phyloP scores from a whole-genome alignment of 2,329 filamentous ascomycete genomes.

The Hypoxylon sp. region DNA sequence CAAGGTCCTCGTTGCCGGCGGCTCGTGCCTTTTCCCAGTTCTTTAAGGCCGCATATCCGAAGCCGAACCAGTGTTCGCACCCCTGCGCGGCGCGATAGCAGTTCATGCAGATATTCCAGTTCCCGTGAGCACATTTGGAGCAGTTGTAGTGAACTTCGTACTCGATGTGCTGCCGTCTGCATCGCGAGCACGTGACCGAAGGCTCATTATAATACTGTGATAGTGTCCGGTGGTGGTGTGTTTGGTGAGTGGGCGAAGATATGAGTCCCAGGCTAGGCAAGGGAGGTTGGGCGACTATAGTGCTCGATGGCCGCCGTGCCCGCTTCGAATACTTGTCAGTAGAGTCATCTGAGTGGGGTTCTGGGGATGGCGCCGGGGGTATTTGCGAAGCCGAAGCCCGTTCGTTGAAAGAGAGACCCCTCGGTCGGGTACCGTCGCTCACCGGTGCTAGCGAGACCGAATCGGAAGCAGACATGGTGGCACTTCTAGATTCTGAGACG shows the following conservation, averaged over 20 bases:
- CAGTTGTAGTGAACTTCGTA: constrained; percentile 90
- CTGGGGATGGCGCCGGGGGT: constrained; percentile 20
- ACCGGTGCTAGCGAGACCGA: constrained; percentile 31
- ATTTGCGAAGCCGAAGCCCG: constrained; percentile 42
- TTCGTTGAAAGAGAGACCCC: constrained; percentile 50
- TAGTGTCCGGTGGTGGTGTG: constrained; percentile 51
- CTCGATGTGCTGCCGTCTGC: constrained; percentile 76
- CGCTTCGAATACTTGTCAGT: constrained; percentile 35
- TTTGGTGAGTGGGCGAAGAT: constrained; percentile 40
- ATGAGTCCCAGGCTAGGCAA: constrained; percentile 44
- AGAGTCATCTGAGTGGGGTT: constrained; percentile 34
- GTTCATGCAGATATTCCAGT: constrained; percentile 79
- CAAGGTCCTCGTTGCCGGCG: constrained; percentile 50
- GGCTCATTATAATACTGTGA: constrained; percentile 72
- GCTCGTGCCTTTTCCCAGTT: constrained; percentile 67
- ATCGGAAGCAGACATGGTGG: constrained; percentile 46
- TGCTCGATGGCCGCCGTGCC: constrained; percentile 50
- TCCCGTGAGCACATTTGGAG: constrained; percentile 69
- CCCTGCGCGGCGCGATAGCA: constrained; percentile 82
- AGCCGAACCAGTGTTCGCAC: constrained; percentile 88
- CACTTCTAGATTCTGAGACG: constrained; percentile 54
- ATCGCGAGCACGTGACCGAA: constrained; percentile 75
- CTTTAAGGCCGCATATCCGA: constrained; percentile 74
- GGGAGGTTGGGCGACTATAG: constrained; percentile 48
- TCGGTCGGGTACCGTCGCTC: constrained; percentile 37